A percentile compares a stretch with the other conserved stretches of the same genome.
Conservation (phyloP, 768 basidiomycete genomes). For the Cantharellus anzutake region DNA sequence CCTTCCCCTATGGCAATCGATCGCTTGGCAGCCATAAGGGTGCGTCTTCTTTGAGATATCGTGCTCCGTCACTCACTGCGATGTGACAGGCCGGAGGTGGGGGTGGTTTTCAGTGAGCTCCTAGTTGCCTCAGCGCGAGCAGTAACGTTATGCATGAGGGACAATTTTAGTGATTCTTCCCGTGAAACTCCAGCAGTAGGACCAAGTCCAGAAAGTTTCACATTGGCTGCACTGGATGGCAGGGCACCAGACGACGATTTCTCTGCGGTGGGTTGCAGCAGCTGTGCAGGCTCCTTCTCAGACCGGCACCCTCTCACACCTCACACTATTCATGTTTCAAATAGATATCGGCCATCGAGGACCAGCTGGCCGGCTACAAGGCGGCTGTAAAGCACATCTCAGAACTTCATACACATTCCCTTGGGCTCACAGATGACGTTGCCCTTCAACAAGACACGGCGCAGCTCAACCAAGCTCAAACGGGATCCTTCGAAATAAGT, state of each 20-base stretch:
- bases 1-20: no score
- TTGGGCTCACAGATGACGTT: conserved; percentile 59
- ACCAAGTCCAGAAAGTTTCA: background rate
- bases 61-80: no score
- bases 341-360: background rate
- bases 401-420: conserved; percentile 52
- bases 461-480: conserved; percentile 27
- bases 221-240: no score
- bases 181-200: background rate
- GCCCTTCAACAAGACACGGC: conserved; percentile 39
- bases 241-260: no score
- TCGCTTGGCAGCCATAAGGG: no score
- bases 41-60: no score
- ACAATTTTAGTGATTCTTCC: background rate
- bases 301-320: background rate
- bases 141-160: no score
- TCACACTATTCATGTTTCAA: background rate
- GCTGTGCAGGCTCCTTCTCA: background rate
- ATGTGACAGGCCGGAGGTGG: no score
- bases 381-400: conserved; percentile 34
- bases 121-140: no score
- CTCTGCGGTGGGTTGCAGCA: background rate
- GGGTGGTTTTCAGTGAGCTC: no score
- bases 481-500: background rate
- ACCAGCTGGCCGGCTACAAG: background rate